Evolutionary conservation across 1,139 yeast genomes (phyloP), one percentile per base, ranked within the genome.

Genomic region (Casaregolazyma lundiana): DNA sequence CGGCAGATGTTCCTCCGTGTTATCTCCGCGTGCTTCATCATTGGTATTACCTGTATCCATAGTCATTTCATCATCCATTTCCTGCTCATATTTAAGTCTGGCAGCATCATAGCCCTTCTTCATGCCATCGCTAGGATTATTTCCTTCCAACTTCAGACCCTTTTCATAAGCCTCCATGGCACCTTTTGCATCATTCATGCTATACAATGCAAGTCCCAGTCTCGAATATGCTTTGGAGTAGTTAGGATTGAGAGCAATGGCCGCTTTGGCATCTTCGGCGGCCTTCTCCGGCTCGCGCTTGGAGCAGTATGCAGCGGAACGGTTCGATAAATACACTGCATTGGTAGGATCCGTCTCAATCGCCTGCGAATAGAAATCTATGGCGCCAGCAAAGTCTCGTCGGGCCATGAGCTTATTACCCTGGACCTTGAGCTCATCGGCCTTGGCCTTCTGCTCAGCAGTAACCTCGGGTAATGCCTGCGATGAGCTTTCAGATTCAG

Each of bases 291-390:
- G 92, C 52, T 87, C 73, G 51, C 81, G 76, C 39, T 77, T 64
- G 6, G 96, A 87, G 15, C 96, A 86, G 66, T 85, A 81, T 4
- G 98, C 98, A 43, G 99, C 98, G 15, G 99, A 97, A 64, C 99
- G 80, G 71, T 92, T 92, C 30, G 97, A 89, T 53, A 77, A 79
- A 68, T 84, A 94, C 21, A 94, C 86, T 13, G 89, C 90, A 64
- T 89, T 89, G 13, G 75, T 65, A 44, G 88, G 79, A 53, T 82
- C 77, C 47, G 84, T 68, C 26, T 70, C 80, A 53, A 90, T 80
- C n/a, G 98, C 97, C 51, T 77, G 78, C 8, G 95, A 76, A 67
- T 92, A 92, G 57, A 84, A 80, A 20, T 72, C 74, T 50, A 89
- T 75, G 11, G 98, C 97, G 30, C 66, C 73, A 5, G 70, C 71